These are phyloP conservation scores for Pigoraptor vietnamica DNA, from an alignment of 78 protist species.

Conservation along the genomic window DNA sequence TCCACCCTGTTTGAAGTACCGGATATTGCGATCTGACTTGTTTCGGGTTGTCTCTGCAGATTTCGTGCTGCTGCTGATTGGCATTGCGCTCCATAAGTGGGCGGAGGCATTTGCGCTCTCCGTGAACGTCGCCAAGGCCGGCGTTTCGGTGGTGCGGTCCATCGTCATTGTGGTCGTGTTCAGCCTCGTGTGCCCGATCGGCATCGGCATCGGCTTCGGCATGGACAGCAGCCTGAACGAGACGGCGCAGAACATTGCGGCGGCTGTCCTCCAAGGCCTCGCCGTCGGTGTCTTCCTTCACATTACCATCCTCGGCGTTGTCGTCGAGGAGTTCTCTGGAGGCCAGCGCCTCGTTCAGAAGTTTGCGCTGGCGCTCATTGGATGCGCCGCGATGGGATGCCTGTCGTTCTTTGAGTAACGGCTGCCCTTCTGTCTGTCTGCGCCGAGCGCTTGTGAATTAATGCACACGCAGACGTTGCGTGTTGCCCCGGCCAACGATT, in stretches of 20 bases:
- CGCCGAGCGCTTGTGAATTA: too few relatives aligned
- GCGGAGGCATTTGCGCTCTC: neutral
- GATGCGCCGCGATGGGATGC: neutral
- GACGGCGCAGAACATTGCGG: neutral
- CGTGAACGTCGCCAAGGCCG: neutral
- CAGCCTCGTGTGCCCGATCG: neutral
- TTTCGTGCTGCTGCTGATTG: neutral
- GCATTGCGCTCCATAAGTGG: neutral
- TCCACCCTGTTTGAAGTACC: too few relatives aligned
- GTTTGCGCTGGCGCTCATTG: neutral
- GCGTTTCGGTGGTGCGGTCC: neutral
- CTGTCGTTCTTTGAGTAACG: neutral
- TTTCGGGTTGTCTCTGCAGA: too few relatives aligned
- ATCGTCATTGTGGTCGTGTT: neutral
- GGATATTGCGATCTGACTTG: too few relatives aligned
- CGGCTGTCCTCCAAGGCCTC: neutral
- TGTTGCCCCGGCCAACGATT: too few relatives aligned
- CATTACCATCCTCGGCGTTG: neutral
- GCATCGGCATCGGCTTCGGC: neutral
- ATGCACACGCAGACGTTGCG: too few relatives aligned
- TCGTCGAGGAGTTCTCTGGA: neutral
- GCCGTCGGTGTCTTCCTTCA: neutral
- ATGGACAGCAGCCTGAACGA: neutral
- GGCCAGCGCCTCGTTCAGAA: neutral
- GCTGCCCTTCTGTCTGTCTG: too few relatives aligned